Evolutionary conservation across 805 yeast species (phyloP).

Genomic region (Dipodascus geniculatus): DNA sequence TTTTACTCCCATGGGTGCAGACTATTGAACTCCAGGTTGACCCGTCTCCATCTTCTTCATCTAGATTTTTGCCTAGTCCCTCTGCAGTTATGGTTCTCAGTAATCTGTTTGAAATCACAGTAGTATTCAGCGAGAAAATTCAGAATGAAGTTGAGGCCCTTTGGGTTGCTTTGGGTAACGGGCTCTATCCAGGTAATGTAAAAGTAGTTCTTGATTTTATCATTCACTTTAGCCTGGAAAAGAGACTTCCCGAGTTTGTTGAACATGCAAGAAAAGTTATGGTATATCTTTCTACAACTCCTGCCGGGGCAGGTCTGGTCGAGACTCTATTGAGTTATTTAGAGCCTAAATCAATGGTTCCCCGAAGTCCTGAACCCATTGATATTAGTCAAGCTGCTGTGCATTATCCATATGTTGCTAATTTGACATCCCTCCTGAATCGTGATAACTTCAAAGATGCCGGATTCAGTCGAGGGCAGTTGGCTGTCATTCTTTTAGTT

Average conservation of each 20-base stretch:
- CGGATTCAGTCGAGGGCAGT: slow-evolving; percentile 75
- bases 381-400: slow-evolving; percentile 26
- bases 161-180: slow-evolving; percentile 89
- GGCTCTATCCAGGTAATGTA: slow-evolving; percentile 54
- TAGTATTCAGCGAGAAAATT: slow-evolving; percentile 58
- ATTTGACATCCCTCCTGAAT: slow-evolving; percentile 46
- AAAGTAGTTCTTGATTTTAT: slow-evolving; percentile 62
- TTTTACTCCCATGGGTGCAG: slow-evolving; percentile 88
- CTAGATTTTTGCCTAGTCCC: slow-evolving; percentile 15
- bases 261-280: slow-evolving; percentile 72
- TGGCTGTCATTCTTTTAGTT: slow-evolving; percentile 74
- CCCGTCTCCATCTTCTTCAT: slow-evolving; percentile 15
- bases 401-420: slow-evolving; percentile 64
- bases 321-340: slow-evolving; percentile 59
- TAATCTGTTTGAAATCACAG: slow-evolving; percentile 76
- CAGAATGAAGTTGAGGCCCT: slow-evolving; percentile 86
- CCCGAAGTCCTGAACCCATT: slow-evolving; percentile 36
- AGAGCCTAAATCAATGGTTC: slow-evolving; percentile 85
- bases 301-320: slow-evolving; percentile 41
- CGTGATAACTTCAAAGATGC: slow-evolving; percentile 47
- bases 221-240: slow-evolving; percentile 51
- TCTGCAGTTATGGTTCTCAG: slow-evolving; percentile 57
- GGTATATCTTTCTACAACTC: slow-evolving; percentile 43
- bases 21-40: slow-evolving; percentile 50
- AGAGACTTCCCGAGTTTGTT: slow-evolving; percentile 63